phyloP scores from a whole-genome alignment of 495 filamentous ascomycete genomes.

The Lasiosphaeriaceae sp. region DNA sequence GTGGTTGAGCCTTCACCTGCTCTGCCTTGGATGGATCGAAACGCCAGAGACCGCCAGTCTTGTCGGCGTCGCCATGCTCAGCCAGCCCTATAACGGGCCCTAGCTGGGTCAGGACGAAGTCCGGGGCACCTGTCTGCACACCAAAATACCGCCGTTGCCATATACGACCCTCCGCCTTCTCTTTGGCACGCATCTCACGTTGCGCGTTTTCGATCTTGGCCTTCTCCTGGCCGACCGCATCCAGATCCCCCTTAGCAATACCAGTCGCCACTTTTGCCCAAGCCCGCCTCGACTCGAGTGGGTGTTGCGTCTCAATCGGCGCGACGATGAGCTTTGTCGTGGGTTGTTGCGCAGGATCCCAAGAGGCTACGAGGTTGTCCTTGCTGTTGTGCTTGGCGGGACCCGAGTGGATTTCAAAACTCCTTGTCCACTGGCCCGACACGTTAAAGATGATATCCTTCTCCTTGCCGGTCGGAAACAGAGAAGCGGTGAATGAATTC shows the following conservation, averaged over 20 bases:
- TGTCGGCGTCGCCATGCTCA: slow-evolving; percentile 62
- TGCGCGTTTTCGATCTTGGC: slow-evolving; percentile 87
- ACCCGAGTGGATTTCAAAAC: slow-evolving; percentile 72
- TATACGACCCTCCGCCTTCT: slow-evolving; percentile 70
- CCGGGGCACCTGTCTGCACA: slow-evolving; percentile 41
- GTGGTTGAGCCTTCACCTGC: slow-evolving; percentile 34
- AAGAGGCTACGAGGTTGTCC: slow-evolving; percentile 57
- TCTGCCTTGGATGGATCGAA: slow-evolving; percentile 67
- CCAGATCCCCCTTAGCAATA: slow-evolving; percentile 79
- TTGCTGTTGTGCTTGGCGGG: slow-evolving; percentile 57
- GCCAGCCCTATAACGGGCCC: slow-evolving; percentile 52
- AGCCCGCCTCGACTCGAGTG: slow-evolving; percentile 81
- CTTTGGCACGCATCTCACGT: slow-evolving; percentile 74
- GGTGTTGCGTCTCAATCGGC: slow-evolving; percentile 76
- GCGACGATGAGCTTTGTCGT: slow-evolving; percentile 67
- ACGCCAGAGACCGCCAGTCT: slow-evolving; percentile 85
- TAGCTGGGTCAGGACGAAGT: slow-evolving; percentile 56
- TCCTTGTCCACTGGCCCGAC: slow-evolving; percentile 88
- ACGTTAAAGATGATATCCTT: slow-evolving; percentile 80
- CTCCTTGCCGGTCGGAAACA: slow-evolving; percentile 74
- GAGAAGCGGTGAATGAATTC: slow-evolving; percentile 77
- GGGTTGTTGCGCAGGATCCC: slow-evolving; percentile 58
- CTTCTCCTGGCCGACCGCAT: slow-evolving; percentile 73
- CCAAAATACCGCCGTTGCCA: slow-evolving; percentile 88
- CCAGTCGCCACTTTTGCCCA: slow-evolving; percentile 81